Evolutionary conservation across 176 grass and related monocot genomes (phyloP).

Genomic region (Chloris gayana): DNA sequence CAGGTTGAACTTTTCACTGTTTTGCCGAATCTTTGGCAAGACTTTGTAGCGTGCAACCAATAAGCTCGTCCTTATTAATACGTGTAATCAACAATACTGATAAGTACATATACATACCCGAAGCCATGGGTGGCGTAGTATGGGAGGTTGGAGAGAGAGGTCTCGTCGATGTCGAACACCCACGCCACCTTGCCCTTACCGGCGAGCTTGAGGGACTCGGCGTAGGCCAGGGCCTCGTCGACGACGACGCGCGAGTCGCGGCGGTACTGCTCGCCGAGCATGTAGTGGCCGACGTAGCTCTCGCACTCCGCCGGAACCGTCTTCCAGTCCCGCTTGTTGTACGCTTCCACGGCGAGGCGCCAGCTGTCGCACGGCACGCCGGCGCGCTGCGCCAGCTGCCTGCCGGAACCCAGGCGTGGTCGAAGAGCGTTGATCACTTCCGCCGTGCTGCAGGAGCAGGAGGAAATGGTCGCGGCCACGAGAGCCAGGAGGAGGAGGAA

Average conservation of each 20-base stretch:
- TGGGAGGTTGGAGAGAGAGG: slow-evolving; percentile 55
- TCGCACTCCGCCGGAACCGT: slow-evolving; percentile 40
- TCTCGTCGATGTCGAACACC: slow-evolving; percentile 75
- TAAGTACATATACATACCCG: slow-evolving; percentile 26
- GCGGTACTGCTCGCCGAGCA: slow-evolving; percentile 45
- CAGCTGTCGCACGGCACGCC: slow-evolving; percentile 61
- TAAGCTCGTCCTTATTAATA: too few relatives aligned
- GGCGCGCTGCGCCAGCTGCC: not conserved
- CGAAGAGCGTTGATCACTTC: slow-evolving; percentile 37
- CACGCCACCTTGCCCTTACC: slow-evolving; percentile 52
- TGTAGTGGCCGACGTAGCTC: slow-evolving; percentile 51
- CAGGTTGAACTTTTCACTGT: too few relatives aligned
- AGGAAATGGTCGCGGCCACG: not conserved
- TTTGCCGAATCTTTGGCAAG: too few relatives aligned
- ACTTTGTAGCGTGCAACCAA: too few relatives aligned
- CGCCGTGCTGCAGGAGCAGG: not conserved
- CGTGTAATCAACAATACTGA: not conserved
- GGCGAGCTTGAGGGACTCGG: slow-evolving; percentile 22
- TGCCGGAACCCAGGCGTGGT: slow-evolving; percentile 18
- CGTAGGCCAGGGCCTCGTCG: slow-evolving; percentile 53
- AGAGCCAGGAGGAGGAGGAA: not conserved
- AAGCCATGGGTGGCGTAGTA: slow-evolving; percentile 61
- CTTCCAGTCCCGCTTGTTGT: slow-evolving; percentile 46
- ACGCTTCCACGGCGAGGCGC: slow-evolving; percentile 41
- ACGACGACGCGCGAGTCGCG: slow-evolving; percentile 40